Base-by-base conservation (phyloP, 257 asterid genomes). In the Fraxinus quadrangulata region DNA sequence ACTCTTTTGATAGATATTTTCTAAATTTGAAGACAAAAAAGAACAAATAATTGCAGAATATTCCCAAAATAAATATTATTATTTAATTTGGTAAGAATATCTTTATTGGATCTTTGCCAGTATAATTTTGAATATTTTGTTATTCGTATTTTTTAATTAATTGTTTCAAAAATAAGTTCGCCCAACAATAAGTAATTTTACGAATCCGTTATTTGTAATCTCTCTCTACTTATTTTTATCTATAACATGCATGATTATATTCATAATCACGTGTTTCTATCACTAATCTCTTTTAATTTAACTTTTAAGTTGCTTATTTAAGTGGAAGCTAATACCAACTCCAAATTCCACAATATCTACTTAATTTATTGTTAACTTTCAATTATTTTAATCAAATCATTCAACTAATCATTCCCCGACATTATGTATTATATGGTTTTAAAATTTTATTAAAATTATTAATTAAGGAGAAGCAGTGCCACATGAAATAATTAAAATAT, bases 391-490 rank as follows among this genome's bases (percentile, higher is more conserved):
- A 80, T 80, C 86, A 81, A 81, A 83, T 72, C 82, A 80, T 61
- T 56, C 73, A 75, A 67, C 85, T 80, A 86, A 82, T 82, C 77
- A 78, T 84, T 80, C 81, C 73, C 70, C 81, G 37, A 70, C 75
- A 47, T 40, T 10, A 40, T 37, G 4, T 11, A 10, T 40, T 40
- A 61, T 78, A 26, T 33, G 3, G 23, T 37, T 70, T 36, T 36
- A 34, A 34, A 0, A 5, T 4, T 5, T 34, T 34, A 5, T 34
- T 34, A 34, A 13, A 31, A 37, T 71, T 45, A 81, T 37, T 63
- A 30, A 37, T 51, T 23, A 51, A 8, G n/a, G 42, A 70, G 65
- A 1, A 31, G 67, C 63, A 56, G 67, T 67, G 66, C 71, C 75
- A 34, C 14, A 31, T 37, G 24, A 39, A 51, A 74, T 21, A 75